Percentiles rank a stretch among this genome's conserved stretches.
phyloP scores from a whole-genome alignment of 768 basidiomycete species.

The Tylopilus plumbeoviolaceoides region DNA sequence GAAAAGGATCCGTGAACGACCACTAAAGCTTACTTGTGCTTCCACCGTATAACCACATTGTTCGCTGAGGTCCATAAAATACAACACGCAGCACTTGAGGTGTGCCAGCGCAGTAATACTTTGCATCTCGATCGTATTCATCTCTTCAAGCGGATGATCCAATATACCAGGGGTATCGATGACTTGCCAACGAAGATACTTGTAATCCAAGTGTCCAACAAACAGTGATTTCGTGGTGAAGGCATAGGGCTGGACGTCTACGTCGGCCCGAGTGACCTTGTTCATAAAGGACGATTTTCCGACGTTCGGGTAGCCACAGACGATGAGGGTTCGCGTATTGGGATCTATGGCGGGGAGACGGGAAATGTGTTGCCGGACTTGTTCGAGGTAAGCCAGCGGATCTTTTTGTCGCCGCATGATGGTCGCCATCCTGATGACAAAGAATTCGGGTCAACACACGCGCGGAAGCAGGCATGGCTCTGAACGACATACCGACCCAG shows the following conservation, averaged over 20 bases:
- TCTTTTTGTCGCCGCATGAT: conserved; percentile 99
- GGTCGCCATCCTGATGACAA: conserved; percentile 82
- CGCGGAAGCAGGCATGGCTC: not conserved
- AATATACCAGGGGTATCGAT: conserved; percentile 98
- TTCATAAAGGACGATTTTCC: conserved; percentile 99
- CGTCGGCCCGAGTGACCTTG: conserved; percentile 98
- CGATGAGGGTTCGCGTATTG: conserved; percentile 93
- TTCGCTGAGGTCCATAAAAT: conserved; percentile 98
- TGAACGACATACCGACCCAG: conserved; percentile 76
- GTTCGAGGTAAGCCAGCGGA: conserved; percentile 95
- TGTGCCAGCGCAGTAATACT: conserved; percentile 98
- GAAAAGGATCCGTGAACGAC: not conserved
- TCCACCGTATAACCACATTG: conserved; percentile 98
- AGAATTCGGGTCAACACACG: not conserved
- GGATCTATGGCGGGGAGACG: conserved; percentile 98
- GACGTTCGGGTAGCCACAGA: conserved; percentile 99
- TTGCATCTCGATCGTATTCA: conserved; percentile 99
- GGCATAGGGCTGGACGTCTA: conserved; percentile 98
- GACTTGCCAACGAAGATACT: conserved; percentile 99
- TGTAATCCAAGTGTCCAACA: conserved; percentile 98
- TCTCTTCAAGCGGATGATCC: conserved; percentile 97
- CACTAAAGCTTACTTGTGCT: conserved; percentile 66
- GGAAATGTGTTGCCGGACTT: conserved; percentile 98
- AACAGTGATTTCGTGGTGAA: conserved; percentile 99
- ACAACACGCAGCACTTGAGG: conserved; percentile 88